Base-by-base conservation (phyloP, 78 protist species). In the Dictyostelium firmibasis region DNA sequence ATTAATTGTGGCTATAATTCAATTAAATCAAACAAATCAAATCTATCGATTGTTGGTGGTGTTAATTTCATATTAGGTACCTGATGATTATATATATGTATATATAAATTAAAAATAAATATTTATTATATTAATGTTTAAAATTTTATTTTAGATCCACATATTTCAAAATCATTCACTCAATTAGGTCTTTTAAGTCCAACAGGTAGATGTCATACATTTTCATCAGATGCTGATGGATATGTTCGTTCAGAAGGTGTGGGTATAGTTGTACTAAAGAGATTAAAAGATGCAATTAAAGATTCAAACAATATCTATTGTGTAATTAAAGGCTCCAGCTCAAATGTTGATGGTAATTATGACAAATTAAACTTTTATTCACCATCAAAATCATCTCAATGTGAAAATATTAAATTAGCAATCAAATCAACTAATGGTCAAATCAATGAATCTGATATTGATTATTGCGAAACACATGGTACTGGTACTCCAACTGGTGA, bases 401-500 rank as follows among this genome's bases (percentile, higher is more conserved):
- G 4, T 50, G 62, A 50, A 16, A 50, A 50, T 50, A 50, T 50
- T 16, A 50, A 50, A 44, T 10, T 44, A 44, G 83, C 92, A 43
- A 50, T 85, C 8, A 70, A 70, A 14, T 70, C 78, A 2, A 25
- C 31, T 8, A 70, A 74, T 29, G 35, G 67, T 36, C 18, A 20
- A 10, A 31, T 85, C 53, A 18, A 27, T 74, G 82, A 47, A 53
- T 72, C 84, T 9, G 83, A 74, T 31, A 53, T 91, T 38, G 78
- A 83, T 36, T 91, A 91, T 64, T 27, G 83, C 23, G 95, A 91
- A 64, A 8, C 72, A 0, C 97, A 96, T 74, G 96, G 96, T 14
- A 96, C 97, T 23, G 96, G 97, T 35, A 96, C 97, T 13, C 41
- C 78, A 23, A 92, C 92, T 31, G 97, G 97, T 57, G 97, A 96